Base-by-base conservation (phyloP, 1,284 basidiomycete genomes). In the Cutaneotrichosporon dermatis region DNA sequence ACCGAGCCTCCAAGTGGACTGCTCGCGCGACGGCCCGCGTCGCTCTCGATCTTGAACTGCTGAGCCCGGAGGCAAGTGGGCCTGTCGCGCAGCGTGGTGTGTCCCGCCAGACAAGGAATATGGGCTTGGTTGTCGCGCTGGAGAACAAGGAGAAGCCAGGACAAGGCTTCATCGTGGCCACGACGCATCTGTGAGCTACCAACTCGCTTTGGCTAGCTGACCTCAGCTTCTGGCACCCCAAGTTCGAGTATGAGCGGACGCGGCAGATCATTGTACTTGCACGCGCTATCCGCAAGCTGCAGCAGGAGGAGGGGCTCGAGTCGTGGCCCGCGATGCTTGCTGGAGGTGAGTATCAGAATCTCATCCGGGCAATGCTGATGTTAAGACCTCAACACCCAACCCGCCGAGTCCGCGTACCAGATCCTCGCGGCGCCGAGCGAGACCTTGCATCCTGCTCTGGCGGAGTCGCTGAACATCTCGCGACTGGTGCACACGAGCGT, bases 151-250 rank as follows among this genome's bases (percentile, higher is more conserved):
- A 76, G 41, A 69, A 75, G 10, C 70, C 75, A 6, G 68, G 64
- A 0, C 54, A 66, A 40, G 78, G 76, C 64, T 82, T 94, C 16
- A 79, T 82, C 7, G 80, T 85, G 2, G 83, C 90, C 10, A 91
- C 86, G 88, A 80, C 82, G 88, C 75, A 79, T 69, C 63, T 79
- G 78, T 77, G 51, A 68, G 74, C 69, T 36, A 7, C 13, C 10
- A 36, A 15, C 7, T 37, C 3, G 1, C 1, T 4, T 35, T 4
- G 2, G 13, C 25, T 36, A 16, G 16, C 35, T 52, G 25, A 33
- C n/a, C n/a, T n/a, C n/a, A n/a, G n/a, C n/a, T n/a, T 98, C 77
- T 97, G 94, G 94, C 92, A 96, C 76, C 92, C 93, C 6, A 85
- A 83, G 87, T 92, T 89, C 71, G 83, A 85, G 0, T 98, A 97